These are phyloP conservation scores for Vaccinium myrtillus DNA, from an alignment of 148 eudicot species.

Conservation along the genomic window DNA sequence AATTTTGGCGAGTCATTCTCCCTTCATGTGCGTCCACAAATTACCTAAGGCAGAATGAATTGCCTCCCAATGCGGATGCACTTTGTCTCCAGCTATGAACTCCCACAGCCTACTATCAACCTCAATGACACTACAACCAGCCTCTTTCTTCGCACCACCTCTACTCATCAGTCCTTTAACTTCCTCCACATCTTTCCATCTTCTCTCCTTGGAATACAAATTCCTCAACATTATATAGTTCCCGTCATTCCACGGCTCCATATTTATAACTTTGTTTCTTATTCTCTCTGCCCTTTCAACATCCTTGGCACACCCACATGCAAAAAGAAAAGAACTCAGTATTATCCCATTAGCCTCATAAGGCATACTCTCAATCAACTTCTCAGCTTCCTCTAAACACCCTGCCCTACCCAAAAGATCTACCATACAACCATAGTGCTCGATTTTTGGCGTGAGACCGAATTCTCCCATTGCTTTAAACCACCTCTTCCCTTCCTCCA, in stretches of 20 bases:
- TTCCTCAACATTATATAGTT: conserved; percentile 68
- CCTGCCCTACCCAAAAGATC: conserved; percentile 81
- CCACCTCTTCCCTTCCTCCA: conserved; percentile 74
- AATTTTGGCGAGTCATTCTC: not conserved
- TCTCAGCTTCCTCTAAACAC: conserved; percentile 73
- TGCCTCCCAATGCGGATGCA: conserved; percentile 43
- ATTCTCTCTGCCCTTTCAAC: conserved; percentile 62
- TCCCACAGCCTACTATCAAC: conserved; percentile 53
- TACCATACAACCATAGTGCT: conserved; percentile 81
- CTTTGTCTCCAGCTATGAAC: conserved; percentile 57
- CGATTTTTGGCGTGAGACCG: conserved; percentile 49
- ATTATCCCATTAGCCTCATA: conserved; percentile 71
- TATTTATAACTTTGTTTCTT: conserved; percentile 36
- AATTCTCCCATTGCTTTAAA: conserved; percentile 48
- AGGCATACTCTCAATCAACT: conserved; percentile 64
- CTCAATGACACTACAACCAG: conserved; percentile 73
- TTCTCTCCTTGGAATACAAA: conserved; percentile 62
- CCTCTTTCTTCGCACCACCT: conserved; percentile 73
- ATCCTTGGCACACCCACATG: conserved; percentile 63
- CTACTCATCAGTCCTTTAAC: conserved; percentile 54
- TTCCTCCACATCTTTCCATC: conserved; percentile 69
- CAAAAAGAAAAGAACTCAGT: conserved; percentile 67
- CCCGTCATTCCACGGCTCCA: conserved; percentile 51
- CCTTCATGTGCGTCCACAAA: conserved; percentile 52
- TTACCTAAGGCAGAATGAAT: conserved; percentile 29